phyloP scores from a whole-genome alignment of 345 rosid species.

The Garcia nutans region DNA sequence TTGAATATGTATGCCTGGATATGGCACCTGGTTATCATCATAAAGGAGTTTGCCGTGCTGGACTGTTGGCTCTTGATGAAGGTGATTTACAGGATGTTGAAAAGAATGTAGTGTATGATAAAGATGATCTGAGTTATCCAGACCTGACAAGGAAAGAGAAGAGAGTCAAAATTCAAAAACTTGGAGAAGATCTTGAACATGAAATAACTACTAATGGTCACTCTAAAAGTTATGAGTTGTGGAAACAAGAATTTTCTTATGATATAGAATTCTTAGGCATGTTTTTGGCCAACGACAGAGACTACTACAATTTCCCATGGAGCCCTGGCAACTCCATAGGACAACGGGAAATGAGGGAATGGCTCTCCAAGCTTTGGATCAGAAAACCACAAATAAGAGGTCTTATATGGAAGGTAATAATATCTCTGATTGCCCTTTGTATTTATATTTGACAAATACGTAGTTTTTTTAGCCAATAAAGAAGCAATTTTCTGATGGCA shows the following conservation, averaged over 20 bases:
- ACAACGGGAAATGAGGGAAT: constrained; percentile 91
- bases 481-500: constrained; percentile 3
- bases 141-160: constrained; percentile 81
- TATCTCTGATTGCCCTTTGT: constrained; percentile 6
- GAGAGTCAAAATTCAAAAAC: constrained; percentile 47
- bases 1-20: constrained; percentile 87
- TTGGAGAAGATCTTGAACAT: constrained; percentile 32
- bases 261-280: constrained; percentile 60
- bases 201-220: constrained; percentile 34
- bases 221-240: constrained; percentile 42
- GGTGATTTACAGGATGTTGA: constrained; percentile 37
- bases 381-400: constrained; percentile 73
- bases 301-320: constrained; percentile 90
- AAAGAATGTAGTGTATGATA: constrained; percentile 30
- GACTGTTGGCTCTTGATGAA: constrained; percentile 78
- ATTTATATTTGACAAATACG: constrained; percentile 1
- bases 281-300: constrained; percentile 78
- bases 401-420: constrained; percentile 80
- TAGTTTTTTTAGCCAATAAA: not conserved
- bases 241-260: constrained; percentile 65
- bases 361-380: constrained; percentile 85
- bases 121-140: constrained; percentile 44
- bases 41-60: constrained; percentile 96
- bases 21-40: constrained; percentile 94
- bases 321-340: constrained; percentile 82